Base-by-base conservation (phyloP, 2,329 filamentous ascomycete genomes). In the Hyphodiscus sp. region DNA sequence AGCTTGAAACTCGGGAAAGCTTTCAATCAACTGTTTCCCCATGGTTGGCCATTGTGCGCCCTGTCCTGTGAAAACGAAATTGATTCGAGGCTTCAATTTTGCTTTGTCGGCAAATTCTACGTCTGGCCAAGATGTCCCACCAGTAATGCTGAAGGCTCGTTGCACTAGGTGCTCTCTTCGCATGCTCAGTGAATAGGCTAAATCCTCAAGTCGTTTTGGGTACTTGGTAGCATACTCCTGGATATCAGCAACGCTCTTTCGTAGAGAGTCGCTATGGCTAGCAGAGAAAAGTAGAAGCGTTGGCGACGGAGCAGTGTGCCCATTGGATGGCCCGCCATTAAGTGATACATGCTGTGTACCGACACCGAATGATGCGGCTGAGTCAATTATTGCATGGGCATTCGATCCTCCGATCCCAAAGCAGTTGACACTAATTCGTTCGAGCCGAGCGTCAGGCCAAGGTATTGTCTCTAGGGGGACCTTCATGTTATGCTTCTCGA, bases 401-500 rank as follows among this genome's bases (percentile, higher is more conserved):
- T 61, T 59, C 15, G 59, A 33, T 5, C 63, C 63, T 20, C 60
- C 59, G 46, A 62, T 60, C 6, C 63, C 61, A 44, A 63, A 65
- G 3, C 55, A 60, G 41, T 64, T 64, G 15, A 65, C 55, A 26
- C 47, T 53, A 6, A 56, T 52, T 33, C 63, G 54, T 26, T 52
- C 52, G 10, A 43, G 30, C 20, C 43, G 11, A 41, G 19, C 19
- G 15, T 13, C n/a, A 18, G 55, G 58, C 58, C 57, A 61, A 15
- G 51, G 42, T 2, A 23, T 45, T 11, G 47, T 30, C 7, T 55
- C 56, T 10, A 45, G 7, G 9, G 57, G 55, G 6, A 70, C 65
- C 47, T 63, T 64, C 1, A 72, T 49, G 7, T 65, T 71, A 60
- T 64, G 66, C 19, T 64, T 58, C 6, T 65, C 58, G 1, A 65